Evolutionary conservation across 169 alveolate species (phyloP).

Genomic region (Theileria orientalis): DNA sequence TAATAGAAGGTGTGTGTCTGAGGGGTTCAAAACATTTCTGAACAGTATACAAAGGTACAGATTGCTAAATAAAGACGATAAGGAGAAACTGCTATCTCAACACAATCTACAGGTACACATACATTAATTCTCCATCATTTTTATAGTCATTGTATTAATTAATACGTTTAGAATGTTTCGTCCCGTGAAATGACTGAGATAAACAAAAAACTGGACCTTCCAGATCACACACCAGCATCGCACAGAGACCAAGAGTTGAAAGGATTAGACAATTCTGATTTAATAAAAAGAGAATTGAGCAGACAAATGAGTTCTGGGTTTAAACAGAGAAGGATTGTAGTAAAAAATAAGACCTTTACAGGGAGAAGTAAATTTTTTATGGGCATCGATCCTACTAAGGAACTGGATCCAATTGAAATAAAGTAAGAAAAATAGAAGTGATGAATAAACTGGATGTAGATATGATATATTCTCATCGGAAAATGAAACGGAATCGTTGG

Average conservation of each 20-base stretch:
- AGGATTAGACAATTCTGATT: not conserved
- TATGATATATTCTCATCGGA: conserved; percentile 29
- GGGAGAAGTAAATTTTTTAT: conserved; percentile 33
- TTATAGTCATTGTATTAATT: not conserved
- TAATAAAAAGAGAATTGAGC: conserved; percentile 7
- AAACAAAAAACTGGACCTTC: conserved; percentile 35
- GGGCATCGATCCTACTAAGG: conserved; percentile 61
- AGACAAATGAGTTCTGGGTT: not conserved
- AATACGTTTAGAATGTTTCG: conserved; percentile 14
- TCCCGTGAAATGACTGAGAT: not conserved
- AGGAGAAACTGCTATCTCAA: conserved; percentile 46
- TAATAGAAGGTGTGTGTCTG: conserved; percentile 16
- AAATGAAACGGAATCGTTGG: conserved; percentile 49
- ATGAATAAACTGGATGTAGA: not conserved
- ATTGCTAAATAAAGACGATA: conserved; percentile 44
- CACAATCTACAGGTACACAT: conserved; percentile 54
- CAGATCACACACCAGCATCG: conserved; percentile 14
- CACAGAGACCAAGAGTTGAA: not conserved
- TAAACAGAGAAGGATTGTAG: not conserved
- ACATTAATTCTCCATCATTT: not conserved
- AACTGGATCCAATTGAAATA: conserved; percentile 47
- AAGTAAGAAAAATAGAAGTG: not conserved
- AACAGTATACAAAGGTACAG: conserved; percentile 40
- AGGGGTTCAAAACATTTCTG: conserved; percentile 39
- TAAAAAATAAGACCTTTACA: not conserved